Evolutionary conservation across 139 green algal species (phyloP), one percentile per base, ranked within the genome.

Genomic region (Chlamydomonas schloesseri): DNA sequence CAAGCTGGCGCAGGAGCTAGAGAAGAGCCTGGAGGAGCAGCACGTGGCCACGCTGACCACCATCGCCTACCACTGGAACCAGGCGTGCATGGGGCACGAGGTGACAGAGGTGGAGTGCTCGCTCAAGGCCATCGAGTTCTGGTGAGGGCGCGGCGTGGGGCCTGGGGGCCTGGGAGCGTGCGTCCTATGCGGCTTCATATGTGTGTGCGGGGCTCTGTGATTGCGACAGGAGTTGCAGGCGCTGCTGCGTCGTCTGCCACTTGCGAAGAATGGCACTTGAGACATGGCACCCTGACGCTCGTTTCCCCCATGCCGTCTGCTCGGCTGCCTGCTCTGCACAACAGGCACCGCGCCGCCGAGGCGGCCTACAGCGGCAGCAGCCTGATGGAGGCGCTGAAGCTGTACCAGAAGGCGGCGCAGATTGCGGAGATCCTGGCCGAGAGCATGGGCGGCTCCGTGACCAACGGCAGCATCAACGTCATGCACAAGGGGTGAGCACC

Each of bases 1-100:
- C 23, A 78, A 90, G 46, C 85, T 95, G 53, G 95, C 94, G 14
- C 81, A 91, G 60, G 84, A 88, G 86, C 67, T 90, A 34, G 87
- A 91, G 83, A 86, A 88, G 55, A 78, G 50, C 29, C 68, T 88
- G 36, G 81, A 81, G 70, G 83, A 93, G 86, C 78, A 89, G 57
- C 80, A 90, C 64, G 82, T 91, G 73, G 90, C 75, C 24, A 89
- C 91, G 1, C 69, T 93, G 34, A 87, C 91, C 81, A 96, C 84
- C 82, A 91, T 97, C 28, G 95, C 93, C 47, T 97, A 95, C 88
- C 94, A 97, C 86, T 97, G 90, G 86, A 95, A 90, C 70, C 87
- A 94, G 71, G 91, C 89, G 28, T 95, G 94, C 89, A 88, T 88
- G 78, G 73, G 79, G 53, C 73, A 65, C 60, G 69, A 68, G 84